A percentile compares a stretch with the other conserved stretches of the same genome.
These are phyloP conservation scores for Zymoseptoria brevis DNA, from an alignment of 2,329 filamentous ascomycete species.

Conservation along the genomic window DNA sequence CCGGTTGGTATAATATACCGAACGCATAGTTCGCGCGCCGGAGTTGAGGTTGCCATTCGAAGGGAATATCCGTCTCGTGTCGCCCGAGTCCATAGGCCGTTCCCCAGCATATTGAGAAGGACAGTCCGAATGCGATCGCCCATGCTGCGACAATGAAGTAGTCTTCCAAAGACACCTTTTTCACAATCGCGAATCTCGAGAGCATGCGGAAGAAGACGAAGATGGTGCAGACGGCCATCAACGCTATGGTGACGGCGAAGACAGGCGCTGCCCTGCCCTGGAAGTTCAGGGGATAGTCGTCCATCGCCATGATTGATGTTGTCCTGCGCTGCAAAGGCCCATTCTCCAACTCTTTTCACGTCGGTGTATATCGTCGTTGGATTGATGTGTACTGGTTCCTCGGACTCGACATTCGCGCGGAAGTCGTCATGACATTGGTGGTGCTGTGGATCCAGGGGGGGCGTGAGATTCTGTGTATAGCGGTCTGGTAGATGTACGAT, in stretches of 20 bases:
- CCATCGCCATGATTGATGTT: conserved; percentile 11
- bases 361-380: neutral
- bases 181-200: conserved; percentile 65
- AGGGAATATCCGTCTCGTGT: conserved; percentile 54
- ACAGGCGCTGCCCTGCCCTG: conserved; percentile 40
- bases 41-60: conserved; percentile 44
- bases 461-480: neutral
- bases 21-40: conserved; percentile 53
- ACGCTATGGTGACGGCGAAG: conserved; percentile 61
- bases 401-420: neutral
- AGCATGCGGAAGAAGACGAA: conserved; percentile 70
- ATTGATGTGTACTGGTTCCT: neutral
- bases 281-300: conserved; percentile 19
- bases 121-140: conserved; percentile 61
- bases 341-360: conserved; percentile 3
- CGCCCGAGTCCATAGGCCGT: conserved; percentile 59
- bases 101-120: conserved; percentile 58
- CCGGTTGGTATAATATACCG: conserved; percentile 65
- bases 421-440: neutral
- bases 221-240: conserved; percentile 60
- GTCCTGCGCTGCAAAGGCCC: conserved; percentile 7
- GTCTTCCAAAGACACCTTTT: conserved; percentile 66
- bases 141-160: conserved; percentile 74
- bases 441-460: neutral
- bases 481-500: neutral